Evolutionary conservation across 2,329 filamentous ascomycete species (phyloP).

Genomic region (Uncinocarpus reesii): DNA sequence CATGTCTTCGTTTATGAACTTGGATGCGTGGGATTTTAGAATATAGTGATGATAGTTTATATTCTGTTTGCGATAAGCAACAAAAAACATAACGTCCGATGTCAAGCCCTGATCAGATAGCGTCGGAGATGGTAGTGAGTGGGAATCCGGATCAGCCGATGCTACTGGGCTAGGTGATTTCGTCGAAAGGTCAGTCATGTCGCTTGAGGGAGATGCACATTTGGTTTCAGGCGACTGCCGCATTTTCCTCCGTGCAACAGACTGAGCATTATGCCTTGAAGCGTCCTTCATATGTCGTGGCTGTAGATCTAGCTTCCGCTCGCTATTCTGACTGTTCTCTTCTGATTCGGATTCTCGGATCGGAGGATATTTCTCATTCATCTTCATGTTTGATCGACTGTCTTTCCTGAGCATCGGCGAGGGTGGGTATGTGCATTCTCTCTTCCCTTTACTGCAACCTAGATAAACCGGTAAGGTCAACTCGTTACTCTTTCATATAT

Average conservation of each 20-base stretch:
- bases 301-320: not conserved
- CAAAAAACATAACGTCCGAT: conserved; percentile 63
- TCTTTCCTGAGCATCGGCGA: conserved; percentile 39
- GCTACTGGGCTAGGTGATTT: conserved; percentile 27
- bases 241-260: conserved; percentile 21
- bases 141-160: conserved; percentile 3
- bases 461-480: too few relatives aligned
- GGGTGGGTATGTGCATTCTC: conserved; percentile 83
- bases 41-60: conserved; percentile 77
- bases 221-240: conserved; percentile 25
- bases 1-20: conserved; percentile 64
- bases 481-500: too few relatives aligned
- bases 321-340: conserved; percentile 33
- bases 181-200: conserved; percentile 32
- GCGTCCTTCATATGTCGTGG: not conserved
- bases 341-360: conserved; percentile 42
- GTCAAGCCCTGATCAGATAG: conserved; percentile 32
- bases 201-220: conserved; percentile 44
- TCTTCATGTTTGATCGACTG: conserved; percentile 36
- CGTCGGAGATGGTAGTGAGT: not conserved
- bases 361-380: conserved; percentile 30
- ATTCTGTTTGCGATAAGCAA: conserved; percentile 67
- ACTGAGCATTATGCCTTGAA: conserved; percentile 24
- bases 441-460: conserved; percentile 72
- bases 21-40: conserved; percentile 56